Percentiles rank a stretch among this genome's conserved stretches.
Evolutionary conservation across 148 eudicot species (phyloP).

Genomic region (Spergularia bocconei): DNA sequence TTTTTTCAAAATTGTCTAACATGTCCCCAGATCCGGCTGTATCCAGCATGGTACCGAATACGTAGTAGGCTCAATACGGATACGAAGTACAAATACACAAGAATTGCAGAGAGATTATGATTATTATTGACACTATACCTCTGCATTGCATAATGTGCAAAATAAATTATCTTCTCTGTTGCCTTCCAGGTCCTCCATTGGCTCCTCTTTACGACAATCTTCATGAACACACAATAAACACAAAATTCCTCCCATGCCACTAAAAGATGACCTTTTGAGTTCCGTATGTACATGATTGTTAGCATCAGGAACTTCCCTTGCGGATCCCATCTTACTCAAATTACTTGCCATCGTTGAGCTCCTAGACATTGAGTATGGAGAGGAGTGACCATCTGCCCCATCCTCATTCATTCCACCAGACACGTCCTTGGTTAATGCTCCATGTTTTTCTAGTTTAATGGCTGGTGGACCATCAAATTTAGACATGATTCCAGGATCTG

Average conservation of each 20-base stretch:
- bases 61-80: too few species aligned
- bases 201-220: constrained; percentile 71
- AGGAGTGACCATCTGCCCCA: constrained; percentile 55
- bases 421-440: constrained; percentile 37
- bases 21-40: background rate
- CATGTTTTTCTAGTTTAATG: constrained; percentile 32
- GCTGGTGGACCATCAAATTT: constrained; percentile 42
- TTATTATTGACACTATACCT: constrained; percentile 42
- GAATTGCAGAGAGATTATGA: background rate
- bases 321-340: constrained; percentile 64
- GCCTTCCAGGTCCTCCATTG: constrained; percentile 54
- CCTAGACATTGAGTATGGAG: constrained; percentile 66
- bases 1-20: background rate
- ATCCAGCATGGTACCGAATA: too few species aligned
- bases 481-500: constrained; percentile 91
- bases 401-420: constrained; percentile 44
- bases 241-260: constrained; percentile 50
- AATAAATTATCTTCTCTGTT: constrained; percentile 75
- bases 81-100: too few species aligned
- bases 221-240: constrained; percentile 70
- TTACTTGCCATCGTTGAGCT: constrained; percentile 65
- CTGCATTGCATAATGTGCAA: constrained; percentile 91
- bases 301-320: constrained; percentile 40
- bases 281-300: constrained; percentile 29
- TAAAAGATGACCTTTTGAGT: constrained; percentile 37